Evolutionary conservation across 192 early-diverging fungal species (phyloP).

Genomic region (Dimargaris xerosporica): DNA sequence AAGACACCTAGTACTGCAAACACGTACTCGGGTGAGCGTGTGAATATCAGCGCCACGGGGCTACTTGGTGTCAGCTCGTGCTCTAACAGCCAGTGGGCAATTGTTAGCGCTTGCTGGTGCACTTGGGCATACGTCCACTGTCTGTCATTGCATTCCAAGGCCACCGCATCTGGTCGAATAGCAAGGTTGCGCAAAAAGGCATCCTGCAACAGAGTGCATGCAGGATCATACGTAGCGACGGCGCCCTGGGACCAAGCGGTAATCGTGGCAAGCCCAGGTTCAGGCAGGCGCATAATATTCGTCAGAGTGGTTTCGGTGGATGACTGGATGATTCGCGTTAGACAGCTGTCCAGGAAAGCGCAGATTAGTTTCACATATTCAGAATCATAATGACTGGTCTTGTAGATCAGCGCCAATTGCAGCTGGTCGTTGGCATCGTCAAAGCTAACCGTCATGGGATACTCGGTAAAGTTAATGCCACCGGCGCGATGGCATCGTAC

Average conservation of each 20-base stretch:
- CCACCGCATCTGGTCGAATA: neutral
- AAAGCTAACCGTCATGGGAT: constrained; percentile 2
- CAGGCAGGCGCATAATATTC: neutral
- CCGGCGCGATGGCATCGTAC: too few relatives aligned
- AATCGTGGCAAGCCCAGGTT: neutral
- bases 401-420: neutral
- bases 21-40: neutral
- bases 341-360: neutral
- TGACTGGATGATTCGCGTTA: neutral
- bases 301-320: too few relatives aligned
- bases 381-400: neutral
- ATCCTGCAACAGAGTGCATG: neutral
- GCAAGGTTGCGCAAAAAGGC: neutral
- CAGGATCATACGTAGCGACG: neutral
- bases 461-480: constrained; percentile 1
- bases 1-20: neutral
- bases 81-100: neutral
- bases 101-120: neutral
- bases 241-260: too few relatives aligned
- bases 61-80: neutral
- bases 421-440: neutral
- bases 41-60: neutral
- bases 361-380: neutral
- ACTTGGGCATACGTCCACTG: neutral
- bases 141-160: neutral